Evolutionary conservation across 768 basidiomycete genomes (phyloP), one percentile per base, ranked within the genome.

Genomic region (Tulasnella calospora): DNA sequence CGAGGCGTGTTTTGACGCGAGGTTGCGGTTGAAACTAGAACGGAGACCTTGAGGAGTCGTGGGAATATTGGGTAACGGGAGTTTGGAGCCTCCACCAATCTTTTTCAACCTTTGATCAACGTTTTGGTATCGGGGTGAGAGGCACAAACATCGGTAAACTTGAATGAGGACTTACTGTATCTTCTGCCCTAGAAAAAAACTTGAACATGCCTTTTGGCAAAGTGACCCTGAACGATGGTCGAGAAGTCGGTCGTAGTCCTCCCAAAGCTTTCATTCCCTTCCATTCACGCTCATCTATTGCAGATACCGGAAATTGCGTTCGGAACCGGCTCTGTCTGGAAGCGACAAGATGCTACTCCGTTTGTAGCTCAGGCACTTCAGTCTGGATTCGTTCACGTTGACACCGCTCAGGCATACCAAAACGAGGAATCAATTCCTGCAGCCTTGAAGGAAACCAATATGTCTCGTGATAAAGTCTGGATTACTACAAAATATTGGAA

Each of bases 401-500:
- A 80, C 85, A 4, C 90, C 2, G 90, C 90, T 1, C 89, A 92
- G 81, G 33, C 41, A 4, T 80, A 80, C 69, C 30, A 47, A 36
- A 80, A 74, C 57, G 79, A 80, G 38, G 51, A 79, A 41, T 74
- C 46, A 15, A 71, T 79, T 35, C 80, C 80, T 19, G 33, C n/a
- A 23, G 79, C 79, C 21, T 15, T 80, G 27, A 36, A 71, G 44
- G 73, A 80, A 36, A 70, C 38, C 19, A 33, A 15, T 17, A 36
- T 69, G 5, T 23, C 85, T 47, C 87, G 91, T n/a, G 78, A 85
- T 19, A 89, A 91, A 0, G 80, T 92, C 35, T 92, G 86, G 83
- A 87, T 93, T 80, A 92, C 90, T 3, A 92, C 91, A 40, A 91
- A 92, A 81, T 91, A 87, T 81, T 89, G 89, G 19, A 89, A 89